Evolutionary conservation across 2,329 filamentous ascomycete genomes (phyloP).

Genomic region (Fusarium gaditjirri): DNA sequence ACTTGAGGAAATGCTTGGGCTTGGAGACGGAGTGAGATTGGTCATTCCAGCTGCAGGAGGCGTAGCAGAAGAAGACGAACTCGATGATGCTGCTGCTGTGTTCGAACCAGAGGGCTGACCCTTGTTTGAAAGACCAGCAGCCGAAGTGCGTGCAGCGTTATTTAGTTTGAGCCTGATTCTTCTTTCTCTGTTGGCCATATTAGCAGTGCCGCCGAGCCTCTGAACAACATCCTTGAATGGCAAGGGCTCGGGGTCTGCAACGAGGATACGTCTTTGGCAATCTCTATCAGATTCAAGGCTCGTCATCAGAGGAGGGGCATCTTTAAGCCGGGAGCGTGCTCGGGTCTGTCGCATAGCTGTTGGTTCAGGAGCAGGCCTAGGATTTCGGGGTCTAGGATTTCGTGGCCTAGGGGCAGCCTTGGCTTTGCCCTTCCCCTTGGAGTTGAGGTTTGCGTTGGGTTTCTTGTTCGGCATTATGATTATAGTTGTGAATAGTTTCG

Average conservation of each 20-base stretch:
- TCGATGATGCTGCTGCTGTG: neutral
- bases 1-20: neutral
- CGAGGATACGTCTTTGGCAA: constrained; percentile 1
- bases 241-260: constrained; percentile 27
- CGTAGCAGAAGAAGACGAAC: neutral
- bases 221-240: constrained; percentile 26
- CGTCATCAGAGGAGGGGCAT: constrained; percentile 39
- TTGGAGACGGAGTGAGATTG: neutral
- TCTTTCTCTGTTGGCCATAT: neutral
- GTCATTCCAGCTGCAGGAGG: neutral
- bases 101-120: neutral
- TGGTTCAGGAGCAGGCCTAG: neutral
- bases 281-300: constrained; percentile 32
- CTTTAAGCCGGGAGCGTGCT: constrained; percentile 32
- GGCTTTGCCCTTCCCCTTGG: neutral
- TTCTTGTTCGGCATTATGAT: constrained; percentile 15
- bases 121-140: neutral
- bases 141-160: neutral
- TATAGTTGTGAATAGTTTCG: constrained; percentile 1
- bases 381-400: neutral
- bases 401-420: neutral
- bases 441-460: neutral
- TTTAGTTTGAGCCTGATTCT: constrained; percentile 2
- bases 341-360: constrained; percentile 36
- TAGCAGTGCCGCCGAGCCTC: neutral